Base-by-base conservation (phyloP, 768 basidiomycete species). In the Tulasnella sp. region DNA sequence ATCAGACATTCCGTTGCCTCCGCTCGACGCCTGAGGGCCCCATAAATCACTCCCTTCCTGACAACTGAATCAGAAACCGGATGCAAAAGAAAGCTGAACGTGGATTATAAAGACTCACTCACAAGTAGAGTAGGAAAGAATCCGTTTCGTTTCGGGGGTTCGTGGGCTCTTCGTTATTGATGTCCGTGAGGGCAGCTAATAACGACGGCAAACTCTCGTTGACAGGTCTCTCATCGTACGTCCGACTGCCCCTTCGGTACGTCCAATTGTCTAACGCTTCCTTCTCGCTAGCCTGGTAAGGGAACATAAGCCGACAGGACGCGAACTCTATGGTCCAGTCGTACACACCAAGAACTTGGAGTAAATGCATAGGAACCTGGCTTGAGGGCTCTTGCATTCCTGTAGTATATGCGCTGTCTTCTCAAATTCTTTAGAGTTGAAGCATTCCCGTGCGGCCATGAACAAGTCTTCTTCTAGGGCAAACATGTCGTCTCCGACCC, bases 91-190 rank as follows among this genome's bases (percentile, higher is more conserved):
- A 42, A 40, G 7, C 31, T 52, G n/a, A 42, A 7, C n/a, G 15
- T 6, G 19, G 7, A 37, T 1, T 19, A 78, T 72, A 36, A 74
- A 42, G 72, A 77, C 25, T 70, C 2, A 82, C 91, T 77, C 75
- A 96, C 95, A 97, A 82, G 81, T 94, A 96, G 8, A 95, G 83
- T 17, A 94, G 82, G 88, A 92, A 97, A 3, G 95, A 92, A 82
- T 97, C 94, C 6, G 39, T 76, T 40, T 76, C 75, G 58, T 76
- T 76, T 11, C 68, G 38, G 11, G 34, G 34, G 17, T 38, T n/a
- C 9, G 38, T 14, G 38, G 67, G 19, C 1, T 74, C 72, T 8
- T 5, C 39, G 39, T 68, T 76, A 37, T 84, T 86, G 4, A 85
- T 83, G 79, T 87, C 84, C 68, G 86, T 83, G 11, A 95, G 88